Evolutionary conservation across 2,329 filamentous ascomycete species (phyloP), one percentile per base, ranked within the genome.

Genomic region (Xylariaceae sp.): DNA sequence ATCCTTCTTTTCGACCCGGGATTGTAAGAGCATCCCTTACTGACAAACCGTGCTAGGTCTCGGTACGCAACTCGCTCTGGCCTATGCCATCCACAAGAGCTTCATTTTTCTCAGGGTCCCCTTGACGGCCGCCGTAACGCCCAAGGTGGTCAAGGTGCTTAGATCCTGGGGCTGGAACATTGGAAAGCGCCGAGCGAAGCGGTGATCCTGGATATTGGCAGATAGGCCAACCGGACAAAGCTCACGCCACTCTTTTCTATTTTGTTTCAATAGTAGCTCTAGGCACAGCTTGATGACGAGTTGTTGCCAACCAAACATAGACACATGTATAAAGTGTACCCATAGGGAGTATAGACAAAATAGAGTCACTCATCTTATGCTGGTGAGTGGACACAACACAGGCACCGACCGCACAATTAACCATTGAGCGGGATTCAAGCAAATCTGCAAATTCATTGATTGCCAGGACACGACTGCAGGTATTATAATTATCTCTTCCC

Each of bases 41-140:
- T 64, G 41, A 65, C 47, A 39, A 19, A 53, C 51, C 19, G 26
- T 39, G 39, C 40, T 60, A 86, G 83, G 83, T 63, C 71, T 86
- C 35, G 82, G 78, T 50, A 97, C 94, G 6, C 91, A 96, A 69
- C 76, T 99, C 32, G 91, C 89, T 12, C 80, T 99, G 47, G 94
- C 94, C 9, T 99, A 99, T 68, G 92, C 92, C 31, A 89, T 99
- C 55, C 94, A 99, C 78, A 99, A 99, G 75, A 95, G 88, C 64
- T 90, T 97, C 71, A 96, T 99, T 66, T 96, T 99, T 72, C 72
- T 97, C 62, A 84, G 94, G n/a, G 90, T 99, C 7, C 94, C 94
- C 6, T 74, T 97, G 60, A 94, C 94, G 1, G 91, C 89, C 9
- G 92, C 91, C 2, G 79, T 97, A 35, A 91, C 89, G 6, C 94